Evolutionary conservation across 176 grass and related monocot species (phyloP), one percentile per base, ranked within the genome.

Genomic region (Raddia distichophylla): DNA sequence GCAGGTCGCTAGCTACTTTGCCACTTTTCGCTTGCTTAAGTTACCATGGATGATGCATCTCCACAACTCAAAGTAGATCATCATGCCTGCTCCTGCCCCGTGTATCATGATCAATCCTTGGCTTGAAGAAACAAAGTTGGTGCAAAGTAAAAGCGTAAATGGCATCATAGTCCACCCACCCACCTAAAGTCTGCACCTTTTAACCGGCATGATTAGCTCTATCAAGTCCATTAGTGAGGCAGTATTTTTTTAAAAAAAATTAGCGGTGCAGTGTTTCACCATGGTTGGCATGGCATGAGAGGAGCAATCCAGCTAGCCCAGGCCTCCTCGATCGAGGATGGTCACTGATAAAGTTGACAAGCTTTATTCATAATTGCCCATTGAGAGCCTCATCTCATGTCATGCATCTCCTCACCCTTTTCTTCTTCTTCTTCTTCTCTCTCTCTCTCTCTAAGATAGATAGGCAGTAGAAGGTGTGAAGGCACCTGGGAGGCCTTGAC

Each of bases 101-200:
- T 74, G 53, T 58, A 78, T 68, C 50, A 33, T 62, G 2, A 64
- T 70, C 76, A 89, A 85, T 89, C 83, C 83, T 60, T 89, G 64
- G 83, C 78, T 89, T 89, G 72, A 90, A 86, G 88, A 90, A 90
- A 90, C 83, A 82, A 67, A 90, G 88, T 90, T 78, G 87, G 73
- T 90, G 83, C 88, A 90, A 90, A 90, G 88, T 86, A 34, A 86
- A 90, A 82, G 88, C 48, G 59, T 85, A 60, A 78, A 86, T 77
- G 65, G 73, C 87, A 89, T 86, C 83, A 89, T 86, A 71, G 86
- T 20, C 71, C 71, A 85, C 82, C 81, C 81, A 74, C 87, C 60
- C 70, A 84, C 83, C 77, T 72, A 86, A 88, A 83, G 10, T 14
- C 3, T 27, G 48, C 82, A 47, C 83, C 86, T 89, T 89, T 89